Evolutionary conservation across 257 asterid genomes (phyloP), one percentile per base, ranked within the genome.

Genomic region (Anisodus tanguticus): DNA sequence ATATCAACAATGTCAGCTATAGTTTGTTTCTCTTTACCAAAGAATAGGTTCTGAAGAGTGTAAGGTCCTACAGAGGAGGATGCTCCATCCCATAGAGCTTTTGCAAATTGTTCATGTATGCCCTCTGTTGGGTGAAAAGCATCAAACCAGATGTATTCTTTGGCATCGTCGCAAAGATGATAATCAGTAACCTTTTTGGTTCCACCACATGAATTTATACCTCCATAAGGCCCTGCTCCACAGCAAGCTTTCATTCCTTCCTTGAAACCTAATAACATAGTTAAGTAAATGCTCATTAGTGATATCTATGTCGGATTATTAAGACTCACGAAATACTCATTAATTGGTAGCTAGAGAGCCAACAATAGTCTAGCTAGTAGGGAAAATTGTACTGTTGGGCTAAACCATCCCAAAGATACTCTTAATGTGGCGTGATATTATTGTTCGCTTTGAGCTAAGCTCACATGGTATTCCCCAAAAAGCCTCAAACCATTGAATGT

Each of bases 191-290:
- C 85, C 22, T 84, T 86, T 82, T 90, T 90, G 15, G 85, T 89
- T 7, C 93, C 93, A 83, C 95, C 95, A 54, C 95, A 92, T 1
- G 91, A 82, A 86, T 19, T 84, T 8, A 84, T 26, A 49, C 92
- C 93, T 11, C 91, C 82, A 39, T 89, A 87, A n/a, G 93, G 88
- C 15, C 93, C 92, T 41, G 87, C n/a, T 55, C 95, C 93, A 70
- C 95, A 92, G 31, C 95, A 92, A 58, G 95, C 91, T 31, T 77
- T 88, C 83, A 37, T 79, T 82, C 93, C 92, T 83, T 90, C 93
- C 71, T 83, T 85, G 54, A 90, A 90, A 43, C 92, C 95, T 91
- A 37, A 10, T n/a, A 22, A 59, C 13, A 4, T 41, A 41, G 45
- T 3, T 41, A 41, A 3, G 45, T 41, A 41, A 41, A 41, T 41